Evolutionary conservation across 2,329 filamentous ascomycete species (phyloP).

Genomic region (Seiridium cupressi): DNA sequence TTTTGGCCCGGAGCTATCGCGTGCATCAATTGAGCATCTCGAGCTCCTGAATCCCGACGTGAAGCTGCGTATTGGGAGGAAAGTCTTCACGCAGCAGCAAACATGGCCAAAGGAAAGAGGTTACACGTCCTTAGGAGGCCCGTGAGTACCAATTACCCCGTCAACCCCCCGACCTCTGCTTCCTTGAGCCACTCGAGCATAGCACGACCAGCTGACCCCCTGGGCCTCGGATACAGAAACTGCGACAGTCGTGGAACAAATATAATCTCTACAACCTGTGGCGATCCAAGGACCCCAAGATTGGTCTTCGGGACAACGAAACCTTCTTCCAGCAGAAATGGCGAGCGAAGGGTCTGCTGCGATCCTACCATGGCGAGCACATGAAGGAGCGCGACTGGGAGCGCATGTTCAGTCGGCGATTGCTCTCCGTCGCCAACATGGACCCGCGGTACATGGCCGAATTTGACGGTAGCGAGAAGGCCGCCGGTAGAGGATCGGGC

Average conservation of each 20-base stretch:
- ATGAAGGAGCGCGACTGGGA: conserved; percentile 92
- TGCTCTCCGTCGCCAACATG: conserved; percentile 84
- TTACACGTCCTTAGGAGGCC: conserved; percentile 67
- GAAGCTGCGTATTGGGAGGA: neutral
- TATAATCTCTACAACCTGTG: conserved; percentile 91
- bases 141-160: conserved; percentile 44
- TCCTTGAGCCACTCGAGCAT: neutral
- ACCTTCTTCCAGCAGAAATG: conserved; percentile 99
- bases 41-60: neutral
- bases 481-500: conserved; percentile 80
- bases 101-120: conserved; percentile 46
- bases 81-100: conserved; percentile 1
- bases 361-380: conserved; percentile 92
- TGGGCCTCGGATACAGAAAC: conserved; percentile 58
- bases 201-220: neutral
- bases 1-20: conserved; percentile 4
- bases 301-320: conserved; percentile 33
- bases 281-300: conserved; percentile 45
- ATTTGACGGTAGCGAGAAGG: conserved; percentile 79
- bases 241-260: conserved; percentile 96
- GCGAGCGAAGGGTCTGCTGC: conserved; percentile 78
- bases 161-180: neutral
- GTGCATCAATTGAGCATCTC: neutral
- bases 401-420: conserved; percentile 82
- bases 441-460: conserved; percentile 74